phyloP scores from a whole-genome alignment of 1,284 basidiomycete genomes.

The Leccinum cinnamomeum region DNA sequence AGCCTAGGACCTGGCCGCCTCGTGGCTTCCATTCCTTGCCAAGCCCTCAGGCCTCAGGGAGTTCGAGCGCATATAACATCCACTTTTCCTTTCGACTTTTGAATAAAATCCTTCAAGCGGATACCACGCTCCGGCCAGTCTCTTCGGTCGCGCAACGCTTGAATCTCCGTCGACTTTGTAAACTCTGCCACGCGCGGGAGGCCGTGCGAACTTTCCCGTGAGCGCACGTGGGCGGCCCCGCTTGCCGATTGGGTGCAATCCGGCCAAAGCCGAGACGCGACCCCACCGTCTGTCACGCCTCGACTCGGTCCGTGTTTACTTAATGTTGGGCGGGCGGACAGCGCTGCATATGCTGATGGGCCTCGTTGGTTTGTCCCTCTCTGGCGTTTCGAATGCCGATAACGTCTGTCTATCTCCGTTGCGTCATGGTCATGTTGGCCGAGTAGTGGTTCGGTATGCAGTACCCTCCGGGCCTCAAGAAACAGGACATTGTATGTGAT shows the following conservation, averaged over 20 bases:
- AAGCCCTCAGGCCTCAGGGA: neutral
- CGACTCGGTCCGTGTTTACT: no score
- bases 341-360: no score
- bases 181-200: no score
- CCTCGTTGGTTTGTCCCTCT: neutral
- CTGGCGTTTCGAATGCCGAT: neutral
- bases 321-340: neutral
- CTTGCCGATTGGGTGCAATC: no score
- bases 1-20: neutral
- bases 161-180: neutral
- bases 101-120: neutral
- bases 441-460: slow-evolving; percentile 8
- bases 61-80: neutral
- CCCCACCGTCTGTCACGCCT: no score
- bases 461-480: slow-evolving; percentile 22
- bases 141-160: neutral
- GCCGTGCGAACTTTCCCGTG: no score
- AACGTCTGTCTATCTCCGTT: neutral
- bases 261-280: no score
- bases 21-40: neutral
- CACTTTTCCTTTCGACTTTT: neutral
- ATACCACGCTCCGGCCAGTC: neutral
- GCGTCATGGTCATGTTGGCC: neutral
- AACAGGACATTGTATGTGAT: neutral
- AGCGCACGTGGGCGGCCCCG: no score